Conservation (phyloP, 345 rosid species). For the Rhodamnia rubescens region DNA sequence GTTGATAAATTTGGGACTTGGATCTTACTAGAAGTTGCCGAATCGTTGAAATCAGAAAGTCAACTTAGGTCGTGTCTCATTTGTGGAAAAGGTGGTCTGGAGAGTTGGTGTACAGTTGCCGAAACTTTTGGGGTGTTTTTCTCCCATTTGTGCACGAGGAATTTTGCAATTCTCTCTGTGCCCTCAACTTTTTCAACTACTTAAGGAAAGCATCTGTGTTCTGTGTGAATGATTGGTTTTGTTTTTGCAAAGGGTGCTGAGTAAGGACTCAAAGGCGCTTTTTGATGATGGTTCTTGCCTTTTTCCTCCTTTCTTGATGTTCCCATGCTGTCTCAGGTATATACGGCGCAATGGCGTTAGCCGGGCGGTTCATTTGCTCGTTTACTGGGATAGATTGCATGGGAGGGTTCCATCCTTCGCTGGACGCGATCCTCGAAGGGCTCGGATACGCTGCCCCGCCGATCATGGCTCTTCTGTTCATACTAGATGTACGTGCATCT, state of each 20-base stretch:
- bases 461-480: constrained; percentile 89
- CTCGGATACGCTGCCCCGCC: constrained; percentile 96
- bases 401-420: constrained; percentile 74
- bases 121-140: background rate
- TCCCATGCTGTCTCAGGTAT: constrained; percentile 31
- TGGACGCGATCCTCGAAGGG: constrained; percentile 68
- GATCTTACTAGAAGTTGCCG: background rate
- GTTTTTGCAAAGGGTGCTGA: background rate
- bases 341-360: constrained; percentile 86
- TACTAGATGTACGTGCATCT: constrained; percentile 51
- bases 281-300: background rate
- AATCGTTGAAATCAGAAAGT: background rate
- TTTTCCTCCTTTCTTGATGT: background rate
- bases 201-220: background rate
- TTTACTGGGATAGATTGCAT: constrained; percentile 65
- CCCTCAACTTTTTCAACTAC: background rate
- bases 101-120: background rate
- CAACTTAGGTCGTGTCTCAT: background rate
- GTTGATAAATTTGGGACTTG: background rate
- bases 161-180: background rate
- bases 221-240: background rate
- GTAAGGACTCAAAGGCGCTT: background rate
- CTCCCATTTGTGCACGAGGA: background rate
- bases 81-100: background rate
- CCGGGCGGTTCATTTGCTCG: constrained; percentile 87